These are phyloP conservation scores for Neodidymelliopsis sp. DNA, from an alignment of 2,329 filamentous ascomycete species.

Conservation along the genomic window DNA sequence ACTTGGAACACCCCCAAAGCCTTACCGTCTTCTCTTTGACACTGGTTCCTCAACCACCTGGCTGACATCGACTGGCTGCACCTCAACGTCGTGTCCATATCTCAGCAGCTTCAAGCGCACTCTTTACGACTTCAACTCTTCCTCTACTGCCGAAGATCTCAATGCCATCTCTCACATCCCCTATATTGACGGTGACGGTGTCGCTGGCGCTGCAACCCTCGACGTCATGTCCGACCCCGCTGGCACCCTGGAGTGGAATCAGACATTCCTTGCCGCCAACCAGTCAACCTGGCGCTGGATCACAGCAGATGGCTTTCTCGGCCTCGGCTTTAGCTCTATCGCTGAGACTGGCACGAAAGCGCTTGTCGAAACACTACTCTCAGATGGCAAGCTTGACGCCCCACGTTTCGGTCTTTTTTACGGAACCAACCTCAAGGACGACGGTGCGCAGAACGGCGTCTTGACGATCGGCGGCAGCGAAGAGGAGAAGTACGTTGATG, in stretches of 20 bases:
- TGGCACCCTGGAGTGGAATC: slow-evolving; percentile 24
- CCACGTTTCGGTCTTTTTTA: slow-evolving; percentile 26
- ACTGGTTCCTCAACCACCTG: slow-evolving; percentile 26
- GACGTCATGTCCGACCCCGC: slow-evolving; percentile 21
- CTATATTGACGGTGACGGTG: slow-evolving; percentile 23
- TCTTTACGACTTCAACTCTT: slow-evolving; percentile 23
- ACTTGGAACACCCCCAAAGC: slow-evolving; percentile 22
- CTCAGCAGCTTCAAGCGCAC: slow-evolving; percentile 14
- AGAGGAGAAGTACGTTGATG: slow-evolving; percentile 67
- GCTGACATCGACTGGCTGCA: slow-evolving; percentile 25
- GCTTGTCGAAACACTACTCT: slow-evolving; percentile 28
- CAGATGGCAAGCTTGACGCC: slow-evolving; percentile 21
- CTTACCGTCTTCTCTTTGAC: slow-evolving; percentile 26
- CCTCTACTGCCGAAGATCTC: slow-evolving; percentile 19
- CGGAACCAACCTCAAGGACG: slow-evolving; percentile 19
- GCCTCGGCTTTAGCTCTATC: slow-evolving; percentile 28
- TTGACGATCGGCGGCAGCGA: slow-evolving; percentile 42
- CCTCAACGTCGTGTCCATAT: slow-evolving; percentile 19
- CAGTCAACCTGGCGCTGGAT: slow-evolving; percentile 27
- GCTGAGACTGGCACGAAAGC: slow-evolving; percentile 20
- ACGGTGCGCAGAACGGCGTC: slow-evolving; percentile 20
- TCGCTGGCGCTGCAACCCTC: slow-evolving; percentile 15
- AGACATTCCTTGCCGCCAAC: slow-evolving; percentile 27
- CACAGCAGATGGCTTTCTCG: slow-evolving; percentile 29
- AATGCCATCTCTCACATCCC: slow-evolving; percentile 10